Percentiles rank a stretch among this genome's conserved stretches.
phyloP scores from a whole-genome alignment of 106 monocot genomes.

The Dioscorea dumetorum region DNA sequence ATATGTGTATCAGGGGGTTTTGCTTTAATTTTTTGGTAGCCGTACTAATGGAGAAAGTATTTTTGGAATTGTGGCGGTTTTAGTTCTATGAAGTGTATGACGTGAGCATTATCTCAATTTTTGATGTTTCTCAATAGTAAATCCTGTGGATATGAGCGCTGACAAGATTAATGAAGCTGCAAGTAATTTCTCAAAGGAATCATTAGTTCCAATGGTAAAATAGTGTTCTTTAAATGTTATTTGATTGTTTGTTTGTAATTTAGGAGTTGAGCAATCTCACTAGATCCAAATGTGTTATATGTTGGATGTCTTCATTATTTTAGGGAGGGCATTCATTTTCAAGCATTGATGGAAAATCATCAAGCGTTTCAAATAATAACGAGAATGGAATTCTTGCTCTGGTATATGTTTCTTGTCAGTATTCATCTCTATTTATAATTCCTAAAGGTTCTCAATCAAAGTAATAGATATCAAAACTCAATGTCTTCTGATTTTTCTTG shows the following conservation, averaged over 20 bases:
- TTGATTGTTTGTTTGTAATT: not conserved
- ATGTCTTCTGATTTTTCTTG: not conserved
- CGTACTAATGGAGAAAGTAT: not conserved
- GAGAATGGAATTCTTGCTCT: not conserved
- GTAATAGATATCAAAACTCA: not conserved
- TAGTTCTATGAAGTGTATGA: too few species aligned
- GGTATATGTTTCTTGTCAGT: not conserved
- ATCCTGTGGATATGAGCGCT: not conserved
- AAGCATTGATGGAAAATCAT: slow-evolving; percentile 3
- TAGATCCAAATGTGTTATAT: not conserved
- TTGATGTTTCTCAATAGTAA: not conserved
- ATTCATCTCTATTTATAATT: not conserved
- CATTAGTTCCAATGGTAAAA: slow-evolving; percentile 7
- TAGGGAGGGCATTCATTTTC: slow-evolving; percentile 4
- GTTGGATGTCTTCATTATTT: not conserved
- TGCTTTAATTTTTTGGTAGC: not conserved
- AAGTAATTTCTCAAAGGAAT: slow-evolving; percentile 5
- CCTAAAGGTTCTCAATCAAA: not conserved
- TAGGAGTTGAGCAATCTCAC: not conserved
- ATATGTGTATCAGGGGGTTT: not conserved
- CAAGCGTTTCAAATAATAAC: slow-evolving; percentile 7
- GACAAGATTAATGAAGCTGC: not conserved
- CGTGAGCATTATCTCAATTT: not conserved
- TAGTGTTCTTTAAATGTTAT: not conserved
- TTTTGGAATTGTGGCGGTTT: not conserved